These are phyloP conservation scores for Alternaria alternata DNA, from an alignment of 2,329 filamentous ascomycete genomes.

Conservation along the genomic window DNA sequence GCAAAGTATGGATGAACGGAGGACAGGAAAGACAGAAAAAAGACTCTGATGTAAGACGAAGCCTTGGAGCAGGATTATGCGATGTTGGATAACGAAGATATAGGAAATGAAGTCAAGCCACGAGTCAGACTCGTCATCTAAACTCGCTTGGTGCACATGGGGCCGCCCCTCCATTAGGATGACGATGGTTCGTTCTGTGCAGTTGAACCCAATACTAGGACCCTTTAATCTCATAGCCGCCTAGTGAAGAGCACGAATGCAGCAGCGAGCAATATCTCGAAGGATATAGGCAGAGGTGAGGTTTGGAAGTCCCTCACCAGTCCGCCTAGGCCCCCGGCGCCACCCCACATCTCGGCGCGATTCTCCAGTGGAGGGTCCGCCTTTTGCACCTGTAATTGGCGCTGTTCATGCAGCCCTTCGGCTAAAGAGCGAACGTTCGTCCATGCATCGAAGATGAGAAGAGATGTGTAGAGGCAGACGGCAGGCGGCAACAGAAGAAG, in stretches of 20 bases:
- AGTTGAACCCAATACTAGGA: slow-evolving; percentile 25
- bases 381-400: slow-evolving; percentile 26
- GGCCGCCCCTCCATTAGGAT: slow-evolving; percentile 23
- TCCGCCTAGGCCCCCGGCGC: slow-evolving; percentile 13
- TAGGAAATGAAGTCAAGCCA: slow-evolving; percentile 47
- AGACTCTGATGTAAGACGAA: slow-evolving; percentile 25
- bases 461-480: slow-evolving; percentile 11
- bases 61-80: slow-evolving; percentile 22
- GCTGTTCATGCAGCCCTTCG: slow-evolving; percentile 34
- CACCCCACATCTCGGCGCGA: slow-evolving; percentile 32
- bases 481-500: slow-evolving; percentile 6
- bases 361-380: slow-evolving; percentile 29
- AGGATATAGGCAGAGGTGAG: slow-evolving; percentile 41
- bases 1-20: slow-evolving; percentile 9
- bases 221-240: slow-evolving; percentile 45
- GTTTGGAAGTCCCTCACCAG: slow-evolving; percentile 34
- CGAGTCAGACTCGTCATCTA: slow-evolving; percentile 46
- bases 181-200: slow-evolving; percentile 21
- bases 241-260: slow-evolving; percentile 23
- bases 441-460: slow-evolving; percentile 15
- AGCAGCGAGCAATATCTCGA: slow-evolving; percentile 22
- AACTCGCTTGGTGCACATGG: slow-evolving; percentile 30
- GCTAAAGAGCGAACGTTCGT: slow-evolving; percentile 27
- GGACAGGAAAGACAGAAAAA: slow-evolving; percentile 13
- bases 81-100: slow-evolving; percentile 23